Conservation (phyloP, 331 rosid species). For the Quercus tomentella region DNA sequence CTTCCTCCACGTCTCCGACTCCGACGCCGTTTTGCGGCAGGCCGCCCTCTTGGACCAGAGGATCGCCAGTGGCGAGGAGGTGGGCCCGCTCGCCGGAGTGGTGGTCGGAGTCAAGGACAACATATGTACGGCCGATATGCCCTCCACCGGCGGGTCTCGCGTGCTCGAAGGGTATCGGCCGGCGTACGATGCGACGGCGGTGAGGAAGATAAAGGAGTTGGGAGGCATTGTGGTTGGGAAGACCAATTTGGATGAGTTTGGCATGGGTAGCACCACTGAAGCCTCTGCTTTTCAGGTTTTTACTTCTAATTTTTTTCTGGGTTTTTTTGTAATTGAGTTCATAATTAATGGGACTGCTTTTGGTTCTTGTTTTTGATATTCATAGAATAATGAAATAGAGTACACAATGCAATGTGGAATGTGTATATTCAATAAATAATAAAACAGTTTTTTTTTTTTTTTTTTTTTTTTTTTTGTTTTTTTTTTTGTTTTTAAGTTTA, state of each 20-base stretch:
- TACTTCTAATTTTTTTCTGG: neutral
- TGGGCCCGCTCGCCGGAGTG: constrained; percentile 83
- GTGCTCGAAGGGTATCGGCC: constrained; percentile 73
- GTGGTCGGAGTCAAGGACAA: constrained; percentile 88
- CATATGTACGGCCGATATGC: constrained; percentile 83
- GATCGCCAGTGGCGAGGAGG: constrained; percentile 45
- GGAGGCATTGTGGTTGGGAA: constrained; percentile 89
- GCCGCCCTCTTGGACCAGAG: constrained; percentile 52
- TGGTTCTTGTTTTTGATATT: no score
- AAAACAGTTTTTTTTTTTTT: no score
- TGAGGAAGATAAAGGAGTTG: constrained; percentile 61
- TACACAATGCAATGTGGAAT: no score
- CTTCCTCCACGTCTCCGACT: constrained; percentile 76
- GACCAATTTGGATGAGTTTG: constrained; percentile 95
- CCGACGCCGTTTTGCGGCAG: constrained; percentile 43
- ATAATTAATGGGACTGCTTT: no score
- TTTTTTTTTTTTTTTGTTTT: no score
- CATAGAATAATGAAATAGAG: no score
- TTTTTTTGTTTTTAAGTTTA: no score
- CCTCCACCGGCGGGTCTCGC: constrained; percentile 83
- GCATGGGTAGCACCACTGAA: constrained; percentile 99
- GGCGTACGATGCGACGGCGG: constrained; percentile 88
- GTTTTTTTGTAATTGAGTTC: no score
- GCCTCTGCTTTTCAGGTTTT: constrained; percentile 89
- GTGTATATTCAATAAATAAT: no score